These are phyloP conservation scores for Beta lomatogona DNA, from an alignment of 179 eudicot species.

Conservation along the genomic window DNA sequence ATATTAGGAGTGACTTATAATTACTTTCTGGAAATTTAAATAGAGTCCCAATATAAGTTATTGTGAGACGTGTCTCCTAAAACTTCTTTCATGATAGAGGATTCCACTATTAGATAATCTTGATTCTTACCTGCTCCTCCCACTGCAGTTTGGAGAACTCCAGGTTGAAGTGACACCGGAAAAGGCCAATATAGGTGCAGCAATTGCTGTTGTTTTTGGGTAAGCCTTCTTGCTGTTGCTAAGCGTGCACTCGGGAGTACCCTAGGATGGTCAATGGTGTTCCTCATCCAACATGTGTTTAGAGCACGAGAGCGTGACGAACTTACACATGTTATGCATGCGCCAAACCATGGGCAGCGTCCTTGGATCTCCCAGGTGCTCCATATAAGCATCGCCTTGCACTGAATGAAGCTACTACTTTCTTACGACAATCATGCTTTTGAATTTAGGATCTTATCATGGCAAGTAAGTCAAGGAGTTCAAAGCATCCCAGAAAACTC, in stretches of 20 bases:
- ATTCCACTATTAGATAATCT: neutral
- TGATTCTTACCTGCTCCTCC: constrained; percentile 8
- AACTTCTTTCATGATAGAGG: neutral
- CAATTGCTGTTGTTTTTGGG: constrained; percentile 71
- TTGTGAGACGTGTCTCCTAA: too few relatives aligned
- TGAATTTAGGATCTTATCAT: constrained; percentile 66
- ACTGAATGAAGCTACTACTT: neutral
- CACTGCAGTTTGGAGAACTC: constrained; percentile 87
- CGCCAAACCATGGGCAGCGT: too few relatives aligned
- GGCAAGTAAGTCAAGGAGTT: constrained; percentile 88
- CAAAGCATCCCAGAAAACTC: constrained; percentile 82
- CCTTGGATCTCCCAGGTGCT: too few relatives aligned
- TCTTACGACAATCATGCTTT: neutral
- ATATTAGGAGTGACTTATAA: too few relatives aligned
- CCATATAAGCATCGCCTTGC: too few relatives aligned
- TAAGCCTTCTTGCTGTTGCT: constrained; percentile 29
- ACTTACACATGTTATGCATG: too few relatives aligned
- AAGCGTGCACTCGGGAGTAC: neutral
- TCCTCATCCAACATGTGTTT: too few relatives aligned
- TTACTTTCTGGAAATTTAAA: too few relatives aligned
- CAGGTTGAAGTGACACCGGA: constrained; percentile 80
- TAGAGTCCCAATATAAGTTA: too few relatives aligned
- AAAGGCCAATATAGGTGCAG: constrained; percentile 82
- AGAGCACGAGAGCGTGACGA: too few relatives aligned
- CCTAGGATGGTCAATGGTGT: too few relatives aligned